Evolutionary conservation across 2,329 filamentous ascomycete species (phyloP), one percentile per base, ranked within the genome.

Genomic region (Aspergillus brasiliensis): DNA sequence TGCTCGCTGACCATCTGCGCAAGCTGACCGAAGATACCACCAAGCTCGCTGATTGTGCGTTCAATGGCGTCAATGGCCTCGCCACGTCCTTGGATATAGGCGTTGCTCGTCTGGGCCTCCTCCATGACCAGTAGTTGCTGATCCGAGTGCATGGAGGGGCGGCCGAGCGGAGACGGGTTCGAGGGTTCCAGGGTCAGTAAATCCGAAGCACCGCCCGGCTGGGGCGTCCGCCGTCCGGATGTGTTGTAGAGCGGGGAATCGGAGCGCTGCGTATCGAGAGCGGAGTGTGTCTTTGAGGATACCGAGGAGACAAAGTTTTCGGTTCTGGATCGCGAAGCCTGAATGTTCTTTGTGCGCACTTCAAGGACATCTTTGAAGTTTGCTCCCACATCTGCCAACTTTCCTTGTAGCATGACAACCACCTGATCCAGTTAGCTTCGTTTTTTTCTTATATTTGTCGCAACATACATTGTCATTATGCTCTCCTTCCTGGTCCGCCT

Each of bases 301-400:
- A 97, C 92, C 3, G 90, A 90, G 2, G 91, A 96, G 56, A 99
- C 92, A 71, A 99, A 99, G 73, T 98, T 97, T 78, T 98, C 95
- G 21, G 95, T 98, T 66, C 95, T 83, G 48, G 91, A 92, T 61
- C 92, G 85, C 59, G 91, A 96, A 3, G 94, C 95, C 77, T 97
- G 95, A 64, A 99, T 97, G 76, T 98, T 99, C 82, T 97, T 97
- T 56, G 95, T 98, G 60, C 95, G 88, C 44, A 96, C 91, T 76
- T 99, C 95, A 8, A 99, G 83, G 5, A 98, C 94, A 69, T 98
- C 94, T 78, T 98, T 98, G 84, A 99, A 98, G 75, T 94, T 97
- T 63, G 89, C 91, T 25, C 91, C 91, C 3, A 99, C 94, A 71
- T 97, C 92, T 40, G 92, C 94, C 42, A 98, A 82, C 73, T 95